A percentile compares a stretch with the other conserved stretches of the same genome.
These are phyloP conservation scores for Hymenoscyphus linearis DNA, from an alignment of 2,329 filamentous ascomycete genomes.

Conservation along the genomic window DNA sequence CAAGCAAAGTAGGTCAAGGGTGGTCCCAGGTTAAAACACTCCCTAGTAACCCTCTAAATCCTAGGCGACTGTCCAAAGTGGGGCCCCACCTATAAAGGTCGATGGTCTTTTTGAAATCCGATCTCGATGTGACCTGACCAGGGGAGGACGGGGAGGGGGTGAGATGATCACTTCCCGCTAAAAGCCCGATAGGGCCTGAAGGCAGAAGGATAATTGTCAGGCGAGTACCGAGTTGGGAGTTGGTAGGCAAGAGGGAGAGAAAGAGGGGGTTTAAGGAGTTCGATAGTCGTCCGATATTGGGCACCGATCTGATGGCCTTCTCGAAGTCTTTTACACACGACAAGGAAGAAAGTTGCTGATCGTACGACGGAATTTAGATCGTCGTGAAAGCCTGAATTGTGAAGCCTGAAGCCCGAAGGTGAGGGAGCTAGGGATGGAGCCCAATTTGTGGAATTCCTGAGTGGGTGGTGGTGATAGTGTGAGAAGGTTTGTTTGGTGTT, in stretches of 20 bases:
- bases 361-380: too few species aligned
- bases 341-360: background rate
- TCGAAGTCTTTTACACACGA: background rate
- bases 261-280: background rate
- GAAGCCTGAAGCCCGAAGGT: too few species aligned
- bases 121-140: background rate
- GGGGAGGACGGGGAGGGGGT: too few species aligned
- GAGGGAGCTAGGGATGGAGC: too few species aligned
- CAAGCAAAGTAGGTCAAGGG: background rate
- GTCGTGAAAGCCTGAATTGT: too few species aligned
- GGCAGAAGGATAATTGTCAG: background rate
- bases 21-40: background rate
- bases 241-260: too few species aligned
- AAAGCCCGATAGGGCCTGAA: background rate
- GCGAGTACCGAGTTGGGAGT: background rate
- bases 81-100: background rate
- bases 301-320: background rate
- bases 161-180: background rate
- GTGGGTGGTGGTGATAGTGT: background rate
- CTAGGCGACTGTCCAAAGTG: background rate
- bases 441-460: too few species aligned
- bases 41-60: too few species aligned
- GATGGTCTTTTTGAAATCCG: background rate
- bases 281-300: background rate
- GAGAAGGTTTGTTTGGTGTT: background rate